Base-by-base conservation (phyloP, 495 filamentous ascomycete genomes). In the Viridothelium virens region DNA sequence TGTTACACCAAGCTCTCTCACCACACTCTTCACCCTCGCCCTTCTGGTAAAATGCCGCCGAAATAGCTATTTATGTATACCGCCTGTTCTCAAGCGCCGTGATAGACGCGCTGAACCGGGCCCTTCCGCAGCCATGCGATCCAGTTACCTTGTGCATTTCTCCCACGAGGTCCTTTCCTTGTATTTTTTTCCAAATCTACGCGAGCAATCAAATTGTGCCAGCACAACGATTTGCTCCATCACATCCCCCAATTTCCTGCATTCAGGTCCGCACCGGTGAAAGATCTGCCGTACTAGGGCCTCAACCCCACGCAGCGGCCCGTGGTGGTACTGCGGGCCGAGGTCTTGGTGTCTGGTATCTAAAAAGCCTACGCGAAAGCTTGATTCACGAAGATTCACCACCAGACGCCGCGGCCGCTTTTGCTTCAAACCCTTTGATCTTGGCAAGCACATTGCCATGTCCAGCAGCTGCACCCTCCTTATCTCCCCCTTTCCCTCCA, bases 1-100 rank as follows among this genome's bases (percentile, higher is more conserved):
- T 14, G 18, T 36, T 34, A 59, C 53, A 59, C 31, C 5, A 59
- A 7, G 53, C 7, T 10, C 7, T 10, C 53, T 10, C 7, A 34
- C 25, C 25, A 25, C 25, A 25, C 25, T 25, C 25, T 25, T 25
- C 25, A 25, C 25, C 25, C 25, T 25, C 25, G 25, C 25, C 25
- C 25, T 25, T 25, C 25, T 25, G 25, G 25, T 25, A 25, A 25
- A 25, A 25, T 25, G 25, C 25, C 25, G 25, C 6, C 31, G 25
- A 18, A 18, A 11, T 14, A 18, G 53, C 53, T 59, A 59, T 59
- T 59, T 59, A 59, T 59, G 53, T 59, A 59, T 59, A 59, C 53
- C 53, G 53, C 53, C 18, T 59, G 31, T 59, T 59, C 18, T 25
- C 53, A 59, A 59, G 53, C 53, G 18, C 31, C 3, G 53, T 59